Evolutionary conservation across 441 rosid genomes (phyloP), one percentile per base, ranked within the genome.

Genomic region (Raphanus hybrid): DNA sequence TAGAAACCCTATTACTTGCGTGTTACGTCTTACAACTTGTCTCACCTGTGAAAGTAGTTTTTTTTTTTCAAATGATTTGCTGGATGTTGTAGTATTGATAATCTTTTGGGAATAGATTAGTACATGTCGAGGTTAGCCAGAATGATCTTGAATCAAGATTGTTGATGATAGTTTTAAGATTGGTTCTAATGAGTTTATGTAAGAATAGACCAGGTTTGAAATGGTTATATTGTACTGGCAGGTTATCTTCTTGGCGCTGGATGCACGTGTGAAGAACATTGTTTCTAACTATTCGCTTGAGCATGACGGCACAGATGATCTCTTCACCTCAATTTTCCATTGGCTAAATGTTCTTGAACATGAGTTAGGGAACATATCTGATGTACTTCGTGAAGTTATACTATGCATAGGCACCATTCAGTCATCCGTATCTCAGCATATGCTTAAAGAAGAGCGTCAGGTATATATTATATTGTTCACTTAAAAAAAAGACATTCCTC

Each of bases 391-490:
- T 75, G 92, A 96, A 84, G 80, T 93, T 76, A 93, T 97, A 69
- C 86, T 96, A 68, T 75, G 98, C 71, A 88, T 94, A 16, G 87
- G 98, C 81, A 98, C 98, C 60, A 97, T 96, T 78, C 93, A 84
- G 68, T 90, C 98, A 76, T 93, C 97, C 4, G 87, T 96, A 80
- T 88, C 84, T 77, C 98, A 93, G 77, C 99, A 96, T 80, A 89
- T 96, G 99, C 87, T 89, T 59, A 96, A 96, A 87, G 99, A 96
- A 90, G 99, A 96, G 83, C 90, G 87, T 20, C 99, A 96, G 98
- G 99, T 96, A 68, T 62, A 68, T 68, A 14, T 60, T 16, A 8
- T 58, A 20, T 58, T 2, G 11, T 60, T 6, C 39, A 39, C 26
- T 77, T 67, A 23, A 23, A 10, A 23, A 23, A 27, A 16, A 45